Evolutionary conservation across 1,284 basidiomycete species (phyloP).

Genomic region (Trichosporon faecale): DNA sequence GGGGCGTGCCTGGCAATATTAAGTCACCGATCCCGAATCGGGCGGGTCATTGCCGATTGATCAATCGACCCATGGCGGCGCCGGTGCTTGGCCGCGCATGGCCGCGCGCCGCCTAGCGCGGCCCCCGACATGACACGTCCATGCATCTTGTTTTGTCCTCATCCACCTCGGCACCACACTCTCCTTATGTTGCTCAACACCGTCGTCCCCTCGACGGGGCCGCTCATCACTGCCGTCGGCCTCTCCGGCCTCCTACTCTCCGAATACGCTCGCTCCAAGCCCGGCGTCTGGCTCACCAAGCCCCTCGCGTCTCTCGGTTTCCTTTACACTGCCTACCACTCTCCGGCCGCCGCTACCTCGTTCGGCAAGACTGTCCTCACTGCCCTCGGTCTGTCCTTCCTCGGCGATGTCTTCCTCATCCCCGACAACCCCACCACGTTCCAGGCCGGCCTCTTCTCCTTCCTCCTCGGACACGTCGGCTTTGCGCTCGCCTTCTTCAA

Average conservation of each 20-base stretch:
- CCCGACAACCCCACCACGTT: constrained; percentile 13
- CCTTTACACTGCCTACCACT: constrained; percentile 15
- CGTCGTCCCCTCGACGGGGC: constrained; percentile 7
- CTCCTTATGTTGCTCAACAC: constrained; percentile 7
- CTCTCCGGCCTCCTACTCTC: constrained; percentile 17
- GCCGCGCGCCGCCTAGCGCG: neutral
- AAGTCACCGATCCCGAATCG: neutral
- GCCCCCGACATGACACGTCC: neutral
- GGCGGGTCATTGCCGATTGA: constrained; percentile 5
- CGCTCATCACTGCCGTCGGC: constrained; percentile 19
- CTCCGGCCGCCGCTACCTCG: neutral
- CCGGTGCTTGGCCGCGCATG: neutral
- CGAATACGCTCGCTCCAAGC: neutral
- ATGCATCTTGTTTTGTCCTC: neutral
- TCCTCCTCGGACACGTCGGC: constrained; percentile 25
- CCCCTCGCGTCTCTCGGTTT: constrained; percentile 22
- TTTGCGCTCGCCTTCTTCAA: constrained; percentile 18
- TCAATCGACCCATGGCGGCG: neutral
- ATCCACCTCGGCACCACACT: neutral
- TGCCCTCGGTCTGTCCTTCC: constrained; percentile 14
- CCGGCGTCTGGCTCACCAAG: constrained; percentile 22
- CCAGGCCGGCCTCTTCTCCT: constrained; percentile 22
- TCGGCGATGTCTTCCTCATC: constrained; percentile 25
- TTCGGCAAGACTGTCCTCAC: constrained; percentile 14
- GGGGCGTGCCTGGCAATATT: neutral